phyloP scores from a whole-genome alignment of 2,329 filamentous ascomycete genomes.

The Byssoonygena ceratinophila region DNA sequence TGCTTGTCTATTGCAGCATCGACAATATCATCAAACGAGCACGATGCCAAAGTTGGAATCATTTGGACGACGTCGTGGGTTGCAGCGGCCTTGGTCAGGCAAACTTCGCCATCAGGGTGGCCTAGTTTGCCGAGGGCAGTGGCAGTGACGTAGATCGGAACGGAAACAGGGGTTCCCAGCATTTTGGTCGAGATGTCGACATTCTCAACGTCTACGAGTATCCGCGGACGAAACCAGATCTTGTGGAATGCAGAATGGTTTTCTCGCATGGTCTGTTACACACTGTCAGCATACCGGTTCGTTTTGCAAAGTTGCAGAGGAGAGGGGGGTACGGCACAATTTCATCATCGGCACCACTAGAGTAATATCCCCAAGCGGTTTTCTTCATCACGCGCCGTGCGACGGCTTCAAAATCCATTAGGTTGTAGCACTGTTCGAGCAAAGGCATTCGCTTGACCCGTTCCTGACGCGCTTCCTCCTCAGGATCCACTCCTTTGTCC shows the following conservation, averaged over 20 bases:
- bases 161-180: conserved; percentile 72
- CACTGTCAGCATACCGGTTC: not conserved
- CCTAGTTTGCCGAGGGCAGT: conserved; percentile 93
- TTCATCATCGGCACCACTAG: conserved; percentile 80
- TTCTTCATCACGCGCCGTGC: conserved; percentile 89
- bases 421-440: conserved; percentile 80
- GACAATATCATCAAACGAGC: conserved; percentile 93
- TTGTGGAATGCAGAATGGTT: conserved; percentile 95
- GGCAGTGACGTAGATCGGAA: conserved; percentile 93
- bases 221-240: conserved; percentile 86
- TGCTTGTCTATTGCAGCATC: conserved; percentile 72
- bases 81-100: conserved; percentile 71
- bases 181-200: conserved; percentile 85
- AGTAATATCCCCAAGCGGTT: conserved; percentile 96
- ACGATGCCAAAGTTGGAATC: conserved; percentile 94
- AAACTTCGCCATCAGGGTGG: conserved; percentile 83
- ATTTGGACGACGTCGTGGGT: conserved; percentile 92
- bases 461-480: conserved; percentile 63
- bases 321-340: conserved; percentile 46
- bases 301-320: not conserved
- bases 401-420: conserved; percentile 92
- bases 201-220: conserved; percentile 80
- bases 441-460: conserved; percentile 65
- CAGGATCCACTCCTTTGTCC: conserved; percentile 56
- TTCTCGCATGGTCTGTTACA: conserved; percentile 71